Base-by-base conservation (phyloP, 2,329 filamentous ascomycete genomes). In the Akanthomyces lecanii region DNA sequence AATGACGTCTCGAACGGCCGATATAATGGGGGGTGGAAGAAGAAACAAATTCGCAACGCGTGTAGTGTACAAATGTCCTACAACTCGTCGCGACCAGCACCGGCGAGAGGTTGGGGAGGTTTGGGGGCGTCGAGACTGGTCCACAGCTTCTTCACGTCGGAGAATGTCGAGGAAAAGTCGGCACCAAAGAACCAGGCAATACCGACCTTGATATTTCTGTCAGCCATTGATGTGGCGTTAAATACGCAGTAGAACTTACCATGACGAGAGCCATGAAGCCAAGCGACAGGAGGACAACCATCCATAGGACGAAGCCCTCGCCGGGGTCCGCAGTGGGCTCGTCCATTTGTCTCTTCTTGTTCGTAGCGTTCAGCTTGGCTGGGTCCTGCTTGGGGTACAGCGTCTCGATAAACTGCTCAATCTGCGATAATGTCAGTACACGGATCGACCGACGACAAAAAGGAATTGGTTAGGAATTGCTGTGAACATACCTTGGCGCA, bases 391-490 rank as follows among this genome's bases (percentile, higher is more conserved):
- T 84, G 4, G 95, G 95, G 85, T 93, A 98, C 69, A 98, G 87
- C 5, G 87, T 88, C 76, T 98, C 94, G 73, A 98, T 96, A 74
- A 96, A 97, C 80, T 95, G 90, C 75, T 98, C 93, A 67, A 97
- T 91, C 90, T 95, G 70, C 4, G 40, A 8, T 11, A 1, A 33
- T 30, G 64, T 67, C 64, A 73, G 70, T 52, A 44, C 38, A 30
- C 44, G 45, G 28, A 30, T 30, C 28, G 28, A 30, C 28, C 4
- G 18, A 11, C 53, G 44, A 45, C 8, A n/a, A 16, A 2, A 23
- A 21, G 7, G 38, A 50, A 5, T n/a, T 51, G 33, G 16, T 50
- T n/a, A 12, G 18, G 10, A 8, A 16, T n/a, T 1, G n/a, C 1
- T 33, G n/a, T 48, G 10, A 10, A 45, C 67, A 47, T 72, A 94